Evolutionary conservation across 352 stramenopile genomes (phyloP).

Genomic region (Pythium monospermum): DNA sequence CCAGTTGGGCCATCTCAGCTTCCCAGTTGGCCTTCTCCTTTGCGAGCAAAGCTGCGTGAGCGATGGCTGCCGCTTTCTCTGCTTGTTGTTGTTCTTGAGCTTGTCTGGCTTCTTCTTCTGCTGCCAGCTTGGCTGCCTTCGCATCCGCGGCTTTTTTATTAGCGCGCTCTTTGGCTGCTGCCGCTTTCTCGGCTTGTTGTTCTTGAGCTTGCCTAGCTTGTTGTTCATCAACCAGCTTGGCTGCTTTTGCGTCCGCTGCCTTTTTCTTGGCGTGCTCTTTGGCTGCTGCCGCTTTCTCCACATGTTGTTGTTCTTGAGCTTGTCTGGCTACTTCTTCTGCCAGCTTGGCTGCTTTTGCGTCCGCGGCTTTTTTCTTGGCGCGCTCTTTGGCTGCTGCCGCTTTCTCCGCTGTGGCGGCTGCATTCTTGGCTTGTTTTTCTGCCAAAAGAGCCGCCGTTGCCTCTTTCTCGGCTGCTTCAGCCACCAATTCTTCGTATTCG

Average conservation of each 20-base stretch:
- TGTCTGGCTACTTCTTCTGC: neutral
- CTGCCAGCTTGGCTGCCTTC: conserved; percentile 1
- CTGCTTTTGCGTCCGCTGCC: neutral
- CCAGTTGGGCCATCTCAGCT: too few species aligned
- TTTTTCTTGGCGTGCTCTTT: neutral
- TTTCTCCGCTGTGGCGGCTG: neutral
- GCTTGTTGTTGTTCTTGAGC: too few species aligned
- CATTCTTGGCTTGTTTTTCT: neutral
- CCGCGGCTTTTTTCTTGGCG: neutral
- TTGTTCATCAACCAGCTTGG: neutral
- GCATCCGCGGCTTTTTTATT: neutral
- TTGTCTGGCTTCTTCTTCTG: conserved; percentile 26
- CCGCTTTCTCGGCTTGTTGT: neutral
- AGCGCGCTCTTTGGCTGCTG: too few species aligned
- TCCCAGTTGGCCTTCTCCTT: too few species aligned
- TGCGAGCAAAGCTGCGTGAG: too few species aligned
- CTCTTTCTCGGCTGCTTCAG: too few species aligned
- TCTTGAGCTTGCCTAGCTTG: neutral
- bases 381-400: neutral
- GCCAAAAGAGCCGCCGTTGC: too few species aligned
- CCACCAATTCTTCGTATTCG: too few species aligned
- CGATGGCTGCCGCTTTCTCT: too few species aligned
- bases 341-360: too few species aligned
- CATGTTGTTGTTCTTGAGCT: neutral
- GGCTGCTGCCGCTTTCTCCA: neutral